Conservation (phyloP, 768 basidiomycete species). For the Sistotremastrum niveocremeum region DNA sequence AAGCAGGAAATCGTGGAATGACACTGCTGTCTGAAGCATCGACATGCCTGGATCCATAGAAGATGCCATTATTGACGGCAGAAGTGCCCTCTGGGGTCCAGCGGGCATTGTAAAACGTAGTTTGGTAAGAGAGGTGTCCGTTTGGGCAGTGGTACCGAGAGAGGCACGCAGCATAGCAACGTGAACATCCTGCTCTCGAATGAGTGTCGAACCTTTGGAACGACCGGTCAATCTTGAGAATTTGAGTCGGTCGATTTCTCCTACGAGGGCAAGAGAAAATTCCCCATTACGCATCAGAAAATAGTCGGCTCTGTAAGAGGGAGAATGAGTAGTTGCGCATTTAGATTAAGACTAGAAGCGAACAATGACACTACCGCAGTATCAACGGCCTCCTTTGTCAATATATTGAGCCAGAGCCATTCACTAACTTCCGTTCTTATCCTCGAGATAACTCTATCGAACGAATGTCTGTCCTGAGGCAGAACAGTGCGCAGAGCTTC, state of each 20-base stretch:
- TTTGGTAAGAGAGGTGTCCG: conserved; percentile 61
- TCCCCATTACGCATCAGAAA: conserved; percentile 84
- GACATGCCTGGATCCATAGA: not conserved
- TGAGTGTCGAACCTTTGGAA: conserved; percentile 55
- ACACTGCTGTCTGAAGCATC: conserved; percentile 11
- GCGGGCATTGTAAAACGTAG: conserved; percentile 67
- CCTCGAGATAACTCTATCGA: conserved; percentile 60
- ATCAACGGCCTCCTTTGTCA: conserved; percentile 72
- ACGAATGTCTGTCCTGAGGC: conserved; percentile 62
- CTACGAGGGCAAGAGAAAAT: conserved; percentile 70
- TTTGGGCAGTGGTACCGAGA: conserved; percentile 76
- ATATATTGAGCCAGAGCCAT: conserved; percentile 86
- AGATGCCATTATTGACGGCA: conserved; percentile 48
- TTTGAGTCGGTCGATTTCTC: conserved; percentile 78
- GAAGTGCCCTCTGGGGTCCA: conserved; percentile 68
- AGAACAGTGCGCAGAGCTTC: conserved; percentile 50
- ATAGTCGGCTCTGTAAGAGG: conserved; percentile 54
- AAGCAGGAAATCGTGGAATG: conserved; percentile 64
- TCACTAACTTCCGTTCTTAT: conserved; percentile 77
- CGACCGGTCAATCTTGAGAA: conserved; percentile 59
- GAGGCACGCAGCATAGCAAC: conserved; percentile 79
- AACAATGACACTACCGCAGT: conserved; percentile 72
- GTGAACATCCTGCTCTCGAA: conserved; percentile 83
- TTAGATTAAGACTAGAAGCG: conserved; percentile 16
- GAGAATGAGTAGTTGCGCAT: conserved; percentile 14